phyloP scores from a whole-genome alignment of 2,329 filamentous ascomycete species.

The Phaeophleospora eucalypticola region DNA sequence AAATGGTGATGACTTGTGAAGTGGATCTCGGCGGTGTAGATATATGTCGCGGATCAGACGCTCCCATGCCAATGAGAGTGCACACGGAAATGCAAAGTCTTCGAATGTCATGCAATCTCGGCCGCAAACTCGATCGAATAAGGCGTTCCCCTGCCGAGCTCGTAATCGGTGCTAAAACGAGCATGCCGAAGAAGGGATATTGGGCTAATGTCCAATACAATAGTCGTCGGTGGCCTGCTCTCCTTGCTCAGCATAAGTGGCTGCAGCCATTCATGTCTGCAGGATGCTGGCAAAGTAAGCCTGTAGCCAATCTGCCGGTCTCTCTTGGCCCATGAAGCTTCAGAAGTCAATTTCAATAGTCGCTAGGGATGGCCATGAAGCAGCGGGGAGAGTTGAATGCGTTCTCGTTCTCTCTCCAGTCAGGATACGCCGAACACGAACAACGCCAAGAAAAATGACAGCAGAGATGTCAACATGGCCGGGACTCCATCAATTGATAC shows the following conservation, averaged over 20 bases:
- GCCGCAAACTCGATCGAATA: not conserved
- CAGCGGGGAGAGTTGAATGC: not conserved
- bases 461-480: no score
- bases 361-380: not conserved
- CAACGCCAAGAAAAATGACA: no score
- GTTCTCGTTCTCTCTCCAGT: no score
- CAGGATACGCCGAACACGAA: no score
- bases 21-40: not conserved
- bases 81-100: no score
- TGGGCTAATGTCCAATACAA: not conserved
- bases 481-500: no score
- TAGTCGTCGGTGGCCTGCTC: no score
- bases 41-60: not conserved
- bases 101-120: not conserved
- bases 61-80: not conserved
- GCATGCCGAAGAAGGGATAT: not conserved
- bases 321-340: not conserved
- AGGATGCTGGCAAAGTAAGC: not conserved
- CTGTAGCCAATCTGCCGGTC: not conserved
- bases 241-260: no score
- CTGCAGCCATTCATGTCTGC: not conserved
- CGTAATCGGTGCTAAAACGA: not conserved
- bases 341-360: not conserved
- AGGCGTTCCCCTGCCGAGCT: not conserved
- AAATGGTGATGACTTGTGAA: not conserved